phyloP scores from a whole-genome alignment of 208 protist species.

The Leishmania braziliensis region DNA sequence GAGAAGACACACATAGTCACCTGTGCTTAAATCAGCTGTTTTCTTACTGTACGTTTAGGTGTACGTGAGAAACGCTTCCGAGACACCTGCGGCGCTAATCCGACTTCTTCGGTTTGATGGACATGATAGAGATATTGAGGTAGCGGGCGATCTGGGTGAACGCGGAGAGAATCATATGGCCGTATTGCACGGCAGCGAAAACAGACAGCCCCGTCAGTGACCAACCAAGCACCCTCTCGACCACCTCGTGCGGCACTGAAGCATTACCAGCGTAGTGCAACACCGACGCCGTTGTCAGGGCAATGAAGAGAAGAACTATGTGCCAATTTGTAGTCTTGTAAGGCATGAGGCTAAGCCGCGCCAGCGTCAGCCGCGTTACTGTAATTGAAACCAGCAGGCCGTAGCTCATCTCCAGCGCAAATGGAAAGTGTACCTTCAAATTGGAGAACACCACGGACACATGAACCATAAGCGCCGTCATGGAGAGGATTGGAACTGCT shows the following conservation, averaged over 20 bases:
- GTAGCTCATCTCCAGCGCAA: constrained; percentile 80
- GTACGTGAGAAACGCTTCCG: too few relatives aligned
- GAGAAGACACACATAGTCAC: not conserved
- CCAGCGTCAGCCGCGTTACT: constrained; percentile 76
- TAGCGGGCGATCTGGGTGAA: constrained; percentile 58
- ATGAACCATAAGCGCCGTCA: constrained; percentile 49
- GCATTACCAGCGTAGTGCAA: constrained; percentile 34
- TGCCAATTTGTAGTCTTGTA: constrained; percentile 57
- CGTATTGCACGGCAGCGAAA: constrained; percentile 59
- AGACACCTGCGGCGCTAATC: constrained; percentile 20
- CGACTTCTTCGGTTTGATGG: constrained; percentile 47
- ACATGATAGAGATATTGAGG: constrained; percentile 66
- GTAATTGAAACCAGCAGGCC: constrained; percentile 72
- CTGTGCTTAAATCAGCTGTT: not conserved
- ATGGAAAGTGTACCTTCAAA: constrained; percentile 57
- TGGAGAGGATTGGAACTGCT: constrained; percentile 44
- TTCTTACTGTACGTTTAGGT: too few relatives aligned
- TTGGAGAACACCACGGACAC: constrained; percentile 48
- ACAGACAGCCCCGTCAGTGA: constrained; percentile 41
- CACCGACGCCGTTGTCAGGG: constrained; percentile 28
- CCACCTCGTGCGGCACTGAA: constrained; percentile 6
- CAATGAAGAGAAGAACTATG: constrained; percentile 34
- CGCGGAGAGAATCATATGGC: constrained; percentile 71
- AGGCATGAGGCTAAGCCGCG: constrained; percentile 77
- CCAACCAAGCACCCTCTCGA: constrained; percentile 41